Percentiles rank a stretch among this genome's conserved stretches.
Conservation (phyloP, 306 rosid genomes). For the Senna tora region DNA sequence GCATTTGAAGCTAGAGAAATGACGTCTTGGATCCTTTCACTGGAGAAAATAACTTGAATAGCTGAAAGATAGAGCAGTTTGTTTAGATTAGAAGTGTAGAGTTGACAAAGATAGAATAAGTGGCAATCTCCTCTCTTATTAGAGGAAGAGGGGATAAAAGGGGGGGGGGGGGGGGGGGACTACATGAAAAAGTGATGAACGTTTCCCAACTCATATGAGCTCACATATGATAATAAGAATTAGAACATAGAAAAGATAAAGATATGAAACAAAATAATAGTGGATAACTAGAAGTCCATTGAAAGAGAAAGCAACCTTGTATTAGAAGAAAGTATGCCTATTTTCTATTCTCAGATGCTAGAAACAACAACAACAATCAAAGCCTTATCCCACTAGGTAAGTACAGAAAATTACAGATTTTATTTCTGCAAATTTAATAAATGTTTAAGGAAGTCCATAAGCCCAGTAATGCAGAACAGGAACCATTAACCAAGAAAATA, state of each 20-base stretch:
- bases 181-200: neutral
- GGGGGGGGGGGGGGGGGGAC: neutral
- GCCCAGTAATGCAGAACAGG: neutral
- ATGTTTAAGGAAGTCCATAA: constrained; percentile 17
- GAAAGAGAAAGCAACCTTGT: neutral
- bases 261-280: constrained; percentile 7
- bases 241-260: neutral
- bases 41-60: constrained; percentile 62
- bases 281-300: constrained; percentile 7
- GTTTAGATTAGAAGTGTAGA: constrained; percentile 14
- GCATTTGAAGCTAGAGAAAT: constrained; percentile 67
- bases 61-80: constrained; percentile 48
- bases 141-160: neutral
- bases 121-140: constrained; percentile 7
- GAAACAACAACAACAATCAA: too few relatives aligned
- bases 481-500: constrained; percentile 8
- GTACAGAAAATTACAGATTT: neutral
- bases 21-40: constrained; percentile 85
- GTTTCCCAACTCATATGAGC: neutral
- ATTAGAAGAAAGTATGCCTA: neutral
- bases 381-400: too few relatives aligned
- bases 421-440: constrained; percentile 30
- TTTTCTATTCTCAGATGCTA: constrained; percentile 1
- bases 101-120: constrained; percentile 1
- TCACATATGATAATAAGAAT: neutral